Base-by-base conservation (phyloP, 345 rosid genomes). In the Barbarea vulgaris region DNA sequence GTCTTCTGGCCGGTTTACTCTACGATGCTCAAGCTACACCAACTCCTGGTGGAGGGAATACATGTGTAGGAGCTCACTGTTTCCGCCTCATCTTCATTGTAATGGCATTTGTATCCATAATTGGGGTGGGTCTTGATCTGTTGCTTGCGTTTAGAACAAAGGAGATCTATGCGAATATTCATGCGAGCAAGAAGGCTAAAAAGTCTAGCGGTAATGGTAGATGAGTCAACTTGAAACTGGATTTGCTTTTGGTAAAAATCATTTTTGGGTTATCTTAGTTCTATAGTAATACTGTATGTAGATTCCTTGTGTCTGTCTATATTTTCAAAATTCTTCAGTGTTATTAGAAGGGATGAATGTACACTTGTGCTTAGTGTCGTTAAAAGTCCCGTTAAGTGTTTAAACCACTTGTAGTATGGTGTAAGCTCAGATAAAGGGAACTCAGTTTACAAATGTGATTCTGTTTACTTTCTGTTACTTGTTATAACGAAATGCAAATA, bases 1-100 rank as follows among this genome's bases (percentile, higher is more conserved):
- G 95, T 50, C 69, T 89, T 59, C 85, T 87, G 8, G 90, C 91
- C 0, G 86, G 91, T 19, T 77, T 80, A 64, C 67, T 89, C 6
- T 89, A 86, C 24, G 92, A 87, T 70, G 84, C 80, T 24, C 76
- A 85, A 60, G 89, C 91, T 7, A 75, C 76, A 6, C 54, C 46
- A 4, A 58, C 70, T 17, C 79, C 69, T 11, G 81, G 63, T 19
- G 87, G 86, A 25, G 74, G 85, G 34, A 87, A 85, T 68, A 70
- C 67, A 0, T 86, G 90, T 11, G 61, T 84, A 1, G 89, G 90
- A 61, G 80, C 82, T 11, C 88, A 83, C 22, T 85, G 93, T 55
- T 85, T 72, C 65, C 79, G 77, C 30, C 81, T 85, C 0, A 69
- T 84, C 21, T 85, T 82, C 52, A 27, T 83, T 11, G 81, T 84